Conservation (phyloP, 768 basidiomycete species). For the Hortiboletus flavorubellus region DNA sequence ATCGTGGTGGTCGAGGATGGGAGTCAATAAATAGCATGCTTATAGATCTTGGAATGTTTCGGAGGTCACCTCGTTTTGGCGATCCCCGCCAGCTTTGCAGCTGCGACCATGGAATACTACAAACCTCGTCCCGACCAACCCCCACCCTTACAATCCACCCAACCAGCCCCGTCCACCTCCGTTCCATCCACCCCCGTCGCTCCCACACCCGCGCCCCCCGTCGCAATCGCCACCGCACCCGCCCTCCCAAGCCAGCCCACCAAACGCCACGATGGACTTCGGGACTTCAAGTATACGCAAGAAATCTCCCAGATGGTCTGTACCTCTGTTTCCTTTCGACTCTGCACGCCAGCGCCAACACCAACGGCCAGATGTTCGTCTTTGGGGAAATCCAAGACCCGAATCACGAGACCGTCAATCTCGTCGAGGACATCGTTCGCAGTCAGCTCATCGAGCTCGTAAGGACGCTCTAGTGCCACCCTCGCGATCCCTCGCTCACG, state of each 20-base stretch:
- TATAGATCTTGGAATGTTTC: too few species aligned
- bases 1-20: slow-evolving; percentile 5
- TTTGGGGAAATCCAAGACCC: slow-evolving; percentile 96
- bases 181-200: slow-evolving; percentile 23
- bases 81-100: too few species aligned
- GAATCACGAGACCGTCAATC: slow-evolving; percentile 78
- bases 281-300: slow-evolving; percentile 85
- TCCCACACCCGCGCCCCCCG: not conserved
- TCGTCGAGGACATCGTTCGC: slow-evolving; percentile 94
- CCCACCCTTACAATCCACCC: slow-evolving; percentile 12
- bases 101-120: slow-evolving; percentile 25
- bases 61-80: too few species aligned
- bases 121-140: slow-evolving; percentile 27
- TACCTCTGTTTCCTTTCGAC: not conserved
- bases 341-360: not conserved
- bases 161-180: slow-evolving; percentile 9
- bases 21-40: too few species aligned
- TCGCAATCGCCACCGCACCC: slow-evolving; percentile 9
- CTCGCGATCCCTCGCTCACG: not conserved
- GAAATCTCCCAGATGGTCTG: slow-evolving; percentile 94
- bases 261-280: slow-evolving; percentile 26
- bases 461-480: not conserved
- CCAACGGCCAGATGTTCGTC: slow-evolving; percentile 76
- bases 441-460: slow-evolving; percentile 91
- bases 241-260: slow-evolving; percentile 2